These are phyloP conservation scores for Helichrysum umbraculigerum DNA, from an alignment of 129 eudicot species.

Conservation along the genomic window DNA sequence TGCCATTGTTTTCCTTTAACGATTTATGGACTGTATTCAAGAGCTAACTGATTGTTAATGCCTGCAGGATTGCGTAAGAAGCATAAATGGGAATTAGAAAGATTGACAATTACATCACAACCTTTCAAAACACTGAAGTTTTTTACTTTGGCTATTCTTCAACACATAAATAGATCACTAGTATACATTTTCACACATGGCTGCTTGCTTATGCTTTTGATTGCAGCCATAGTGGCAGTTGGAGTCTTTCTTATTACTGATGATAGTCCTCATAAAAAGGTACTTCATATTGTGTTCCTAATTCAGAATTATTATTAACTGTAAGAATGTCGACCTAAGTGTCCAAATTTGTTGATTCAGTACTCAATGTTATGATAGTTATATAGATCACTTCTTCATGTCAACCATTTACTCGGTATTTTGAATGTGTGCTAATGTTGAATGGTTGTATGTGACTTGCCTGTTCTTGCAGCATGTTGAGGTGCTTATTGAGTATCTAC, in stretches of 20 bases:
- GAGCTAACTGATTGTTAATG: background rate
- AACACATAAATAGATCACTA: conserved; percentile 33
- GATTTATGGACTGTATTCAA: too few species aligned
- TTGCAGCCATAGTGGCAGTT: conserved; percentile 21
- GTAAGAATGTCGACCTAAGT: too few species aligned
- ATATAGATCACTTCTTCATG: background rate
- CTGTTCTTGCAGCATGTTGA: conserved; percentile 53
- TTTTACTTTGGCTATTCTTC: conserved; percentile 42
- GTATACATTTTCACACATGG: conserved; percentile 41
- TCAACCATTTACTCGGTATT: too few species aligned
- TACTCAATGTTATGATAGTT: background rate
- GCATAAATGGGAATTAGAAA: conserved; percentile 50
- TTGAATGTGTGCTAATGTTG: background rate
- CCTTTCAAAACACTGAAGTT: conserved; percentile 49
- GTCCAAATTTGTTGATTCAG: background rate
- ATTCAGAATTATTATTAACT: background rate
- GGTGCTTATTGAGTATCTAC: conserved; percentile 50
- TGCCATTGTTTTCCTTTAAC: background rate
- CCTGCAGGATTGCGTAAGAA: conserved; percentile 44
- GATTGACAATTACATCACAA: conserved; percentile 45
- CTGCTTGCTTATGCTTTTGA: conserved; percentile 44
- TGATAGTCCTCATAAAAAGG: conserved; percentile 45
- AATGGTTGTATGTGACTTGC: conserved; percentile 2
- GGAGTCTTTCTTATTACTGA: conserved; percentile 35
- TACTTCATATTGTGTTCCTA: conserved; percentile 18